phyloP scores from a whole-genome alignment of 495 filamentous ascomycete genomes.

The Aspergillus ellipticus region DNA sequence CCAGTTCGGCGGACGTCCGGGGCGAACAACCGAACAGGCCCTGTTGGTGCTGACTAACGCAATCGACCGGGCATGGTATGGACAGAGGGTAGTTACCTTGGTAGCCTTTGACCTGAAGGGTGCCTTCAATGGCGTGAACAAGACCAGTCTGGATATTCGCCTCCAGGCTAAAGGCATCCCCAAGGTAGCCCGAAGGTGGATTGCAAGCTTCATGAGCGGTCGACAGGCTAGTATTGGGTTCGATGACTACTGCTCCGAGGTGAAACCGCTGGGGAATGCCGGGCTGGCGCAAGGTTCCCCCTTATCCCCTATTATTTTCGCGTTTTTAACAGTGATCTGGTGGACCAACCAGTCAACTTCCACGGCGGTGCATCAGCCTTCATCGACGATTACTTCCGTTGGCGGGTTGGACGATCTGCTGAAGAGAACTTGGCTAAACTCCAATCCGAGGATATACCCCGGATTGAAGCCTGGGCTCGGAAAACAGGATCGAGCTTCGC shows the following conservation, averaged over 20 bases:
- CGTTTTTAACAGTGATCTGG: constrained; percentile 26
- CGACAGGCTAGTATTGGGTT: constrained; percentile 21
- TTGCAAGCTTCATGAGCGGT: constrained; percentile 23
- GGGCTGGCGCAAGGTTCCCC: constrained; percentile 27
- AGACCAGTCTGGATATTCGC: constrained; percentile 17
- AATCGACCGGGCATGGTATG: constrained; percentile 23
- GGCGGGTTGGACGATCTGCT: constrained; percentile 13
- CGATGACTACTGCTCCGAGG: constrained; percentile 19
- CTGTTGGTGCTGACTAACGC: constrained; percentile 21
- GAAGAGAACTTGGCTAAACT: constrained; percentile 20
- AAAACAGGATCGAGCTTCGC: constrained; percentile 19
- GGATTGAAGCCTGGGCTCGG: constrained; percentile 17
- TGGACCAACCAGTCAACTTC: constrained; percentile 19
- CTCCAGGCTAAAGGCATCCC: constrained; percentile 22
- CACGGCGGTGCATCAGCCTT: constrained; percentile 21
- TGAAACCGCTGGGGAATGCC: constrained; percentile 14
- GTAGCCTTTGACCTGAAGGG: constrained; percentile 28
- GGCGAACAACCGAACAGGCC: constrained; percentile 21
- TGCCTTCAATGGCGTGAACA: constrained; percentile 28
- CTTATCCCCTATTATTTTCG: constrained; percentile 25
- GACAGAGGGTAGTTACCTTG: constrained; percentile 17
- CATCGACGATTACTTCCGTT: constrained; percentile 25
- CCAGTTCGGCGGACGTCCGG: constrained; percentile 24
- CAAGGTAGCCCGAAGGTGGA: constrained; percentile 15
- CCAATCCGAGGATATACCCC: constrained; percentile 17